Conservation (phyloP, 805 yeast species). For the Saccharomyces jurei region DNA sequence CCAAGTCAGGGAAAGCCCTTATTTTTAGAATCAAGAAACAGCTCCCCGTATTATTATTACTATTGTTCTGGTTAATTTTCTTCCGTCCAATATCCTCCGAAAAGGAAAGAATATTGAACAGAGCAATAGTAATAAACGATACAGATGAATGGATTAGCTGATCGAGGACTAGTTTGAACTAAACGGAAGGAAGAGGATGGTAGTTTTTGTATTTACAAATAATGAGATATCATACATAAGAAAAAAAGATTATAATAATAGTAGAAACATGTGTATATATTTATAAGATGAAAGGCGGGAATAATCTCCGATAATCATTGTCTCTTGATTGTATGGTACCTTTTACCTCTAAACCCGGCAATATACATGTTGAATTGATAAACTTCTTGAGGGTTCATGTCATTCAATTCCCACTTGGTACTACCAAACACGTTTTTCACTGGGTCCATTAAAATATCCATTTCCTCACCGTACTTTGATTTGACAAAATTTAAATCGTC, state of each 20-base stretch:
- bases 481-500: conserved; percentile 68
- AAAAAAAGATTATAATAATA: not conserved
- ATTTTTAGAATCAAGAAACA: not conserved
- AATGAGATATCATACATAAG: not conserved
- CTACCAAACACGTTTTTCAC: conserved; percentile 69
- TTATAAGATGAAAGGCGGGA: not conserved
- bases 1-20: not conserved
- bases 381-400: conserved; percentile 83
- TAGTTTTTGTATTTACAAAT: not conserved
- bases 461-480: conserved; percentile 58
- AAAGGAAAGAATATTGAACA: not conserved
- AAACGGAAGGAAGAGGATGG: not conserved
- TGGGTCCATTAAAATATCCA: conserved; percentile 74
- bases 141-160: not conserved
- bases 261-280: not conserved
- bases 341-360: conserved; percentile 91
- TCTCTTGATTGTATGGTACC: conserved; percentile 73
- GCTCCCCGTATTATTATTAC: not conserved
- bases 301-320: conserved; percentile 2
- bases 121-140: not conserved
- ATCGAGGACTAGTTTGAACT: not conserved
- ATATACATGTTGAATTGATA: conserved; percentile 85
- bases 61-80: not conserved
- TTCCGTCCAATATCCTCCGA: not conserved
- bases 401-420: conserved; percentile 92